Conservation (phyloP, 192 early-diverging fungal species). For the Coemansia sp. region DNA sequence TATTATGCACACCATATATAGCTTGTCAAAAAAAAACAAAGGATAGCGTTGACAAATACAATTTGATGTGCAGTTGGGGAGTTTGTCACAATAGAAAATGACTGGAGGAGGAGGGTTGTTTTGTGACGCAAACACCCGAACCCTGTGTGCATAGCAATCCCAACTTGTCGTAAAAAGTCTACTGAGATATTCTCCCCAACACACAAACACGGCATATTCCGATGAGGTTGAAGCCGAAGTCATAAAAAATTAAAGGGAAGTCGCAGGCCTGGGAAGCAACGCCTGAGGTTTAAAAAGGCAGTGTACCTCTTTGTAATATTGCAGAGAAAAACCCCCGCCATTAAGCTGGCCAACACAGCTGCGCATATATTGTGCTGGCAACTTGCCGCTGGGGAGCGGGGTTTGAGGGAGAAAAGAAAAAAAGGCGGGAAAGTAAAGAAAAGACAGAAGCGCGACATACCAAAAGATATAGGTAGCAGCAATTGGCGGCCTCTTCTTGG, state of each 20-base stretch:
- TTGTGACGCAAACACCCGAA: background rate
- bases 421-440: background rate
- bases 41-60: background rate
- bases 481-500: background rate
- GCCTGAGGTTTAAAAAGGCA: background rate
- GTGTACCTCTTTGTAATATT: background rate
- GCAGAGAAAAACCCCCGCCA: background rate
- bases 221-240: background rate
- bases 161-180: background rate
- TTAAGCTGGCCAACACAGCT: background rate
- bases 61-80: background rate
- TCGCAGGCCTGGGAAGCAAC: background rate
- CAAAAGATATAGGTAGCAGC: background rate
- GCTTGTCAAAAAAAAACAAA: background rate
- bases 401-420: background rate
- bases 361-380: background rate
- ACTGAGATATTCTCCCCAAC: background rate
- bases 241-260: background rate
- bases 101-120: slow-evolving; percentile 1
- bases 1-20: background rate
- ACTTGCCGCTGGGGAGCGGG: background rate
- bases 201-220: background rate
- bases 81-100: background rate
- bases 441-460: too few species aligned
- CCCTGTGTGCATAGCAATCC: background rate